Percentiles rank a stretch among this genome's conserved stretches.
Evolutionary conservation across 139 green algal species (phyloP).

Genomic region (Axilococcus clingmanii): DNA sequence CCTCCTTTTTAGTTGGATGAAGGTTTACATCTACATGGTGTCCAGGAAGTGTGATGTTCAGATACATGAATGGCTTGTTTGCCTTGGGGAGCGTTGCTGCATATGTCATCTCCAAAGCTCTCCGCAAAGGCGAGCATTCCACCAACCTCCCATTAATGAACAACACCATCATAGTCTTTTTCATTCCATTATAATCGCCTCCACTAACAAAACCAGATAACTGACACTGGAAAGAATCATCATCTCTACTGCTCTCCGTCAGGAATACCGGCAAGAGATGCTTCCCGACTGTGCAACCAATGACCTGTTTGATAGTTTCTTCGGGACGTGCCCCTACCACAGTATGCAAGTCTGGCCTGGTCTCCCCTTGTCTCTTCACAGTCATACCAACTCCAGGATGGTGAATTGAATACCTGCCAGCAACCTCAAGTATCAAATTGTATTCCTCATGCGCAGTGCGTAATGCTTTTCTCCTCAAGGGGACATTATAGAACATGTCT

Average conservation of each 20-base stretch:
- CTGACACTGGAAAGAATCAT: neutral
- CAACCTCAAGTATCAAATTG: constrained; percentile 68
- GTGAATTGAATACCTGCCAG: constrained; percentile 69
- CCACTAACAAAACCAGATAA: constrained; percentile 57
- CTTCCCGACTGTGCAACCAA: constrained; percentile 59
- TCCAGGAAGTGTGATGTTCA: constrained; percentile 70
- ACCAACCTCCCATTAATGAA: constrained; percentile 94
- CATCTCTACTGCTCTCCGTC: neutral
- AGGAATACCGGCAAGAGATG: constrained; percentile 28
- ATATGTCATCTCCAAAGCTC: constrained; percentile 70
- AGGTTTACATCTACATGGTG: constrained; percentile 93
- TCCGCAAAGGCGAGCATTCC: constrained; percentile 70
- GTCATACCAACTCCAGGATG: constrained; percentile 35
- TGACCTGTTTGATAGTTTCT: constrained; percentile 72
- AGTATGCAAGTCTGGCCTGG: constrained; percentile 66
- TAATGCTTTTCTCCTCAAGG: constrained; percentile 50
- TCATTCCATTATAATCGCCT: constrained; percentile 51
- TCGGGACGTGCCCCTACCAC: constrained; percentile 19
- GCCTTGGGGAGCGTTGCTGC: constrained; percentile 57
- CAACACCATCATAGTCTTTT: constrained; percentile 69
- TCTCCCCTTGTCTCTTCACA: constrained; percentile 60
- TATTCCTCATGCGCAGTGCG: constrained; percentile 71
- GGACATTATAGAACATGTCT: constrained; percentile 94
- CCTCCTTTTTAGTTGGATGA: constrained; percentile 92
- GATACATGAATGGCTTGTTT: constrained; percentile 76